Conservation (phyloP, 257 asterid genomes). For the Solanum sparsipilum region DNA sequence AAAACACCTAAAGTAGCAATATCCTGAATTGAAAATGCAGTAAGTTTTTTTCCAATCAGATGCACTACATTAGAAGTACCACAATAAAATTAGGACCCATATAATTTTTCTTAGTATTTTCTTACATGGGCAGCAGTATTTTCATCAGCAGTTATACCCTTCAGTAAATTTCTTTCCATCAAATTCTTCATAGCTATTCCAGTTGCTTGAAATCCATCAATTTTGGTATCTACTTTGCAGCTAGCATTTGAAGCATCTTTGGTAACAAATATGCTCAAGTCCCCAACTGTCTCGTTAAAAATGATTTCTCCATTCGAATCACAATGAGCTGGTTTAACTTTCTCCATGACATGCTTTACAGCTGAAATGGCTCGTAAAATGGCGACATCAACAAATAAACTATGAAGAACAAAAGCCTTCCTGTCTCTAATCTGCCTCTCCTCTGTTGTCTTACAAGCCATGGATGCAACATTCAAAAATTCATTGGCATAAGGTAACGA, state of each 20-base stretch:
- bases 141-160: conserved; percentile 95
- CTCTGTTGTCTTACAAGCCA: conserved; percentile 95
- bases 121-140: conserved; percentile 94
- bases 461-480: conserved; percentile 64
- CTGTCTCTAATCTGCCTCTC: conserved; percentile 93
- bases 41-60: not conserved
- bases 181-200: conserved; percentile 49
- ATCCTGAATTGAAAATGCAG: conserved; percentile 44
- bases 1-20: conserved; percentile 78
- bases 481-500: conserved; percentile 76
- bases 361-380: conserved; percentile 79
- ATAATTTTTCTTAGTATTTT: conserved; percentile 1
- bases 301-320: conserved; percentile 22
- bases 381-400: conserved; percentile 88
- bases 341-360: conserved; percentile 53
- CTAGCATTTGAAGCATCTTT: conserved; percentile 79
- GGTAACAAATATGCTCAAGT: conserved; percentile 57
- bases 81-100: not conserved
- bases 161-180: conserved; percentile 83
- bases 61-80: not conserved
- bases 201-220: conserved; percentile 76
- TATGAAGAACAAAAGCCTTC: conserved; percentile 92
- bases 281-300: conserved; percentile 60
- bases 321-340: conserved; percentile 37
- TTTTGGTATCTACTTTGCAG: conserved; percentile 80